A percentile compares a stretch with the other conserved stretches of the same genome.
Conservation (phyloP, 1,139 yeast genomes). For the Wickerhamiella infanticola region DNA sequence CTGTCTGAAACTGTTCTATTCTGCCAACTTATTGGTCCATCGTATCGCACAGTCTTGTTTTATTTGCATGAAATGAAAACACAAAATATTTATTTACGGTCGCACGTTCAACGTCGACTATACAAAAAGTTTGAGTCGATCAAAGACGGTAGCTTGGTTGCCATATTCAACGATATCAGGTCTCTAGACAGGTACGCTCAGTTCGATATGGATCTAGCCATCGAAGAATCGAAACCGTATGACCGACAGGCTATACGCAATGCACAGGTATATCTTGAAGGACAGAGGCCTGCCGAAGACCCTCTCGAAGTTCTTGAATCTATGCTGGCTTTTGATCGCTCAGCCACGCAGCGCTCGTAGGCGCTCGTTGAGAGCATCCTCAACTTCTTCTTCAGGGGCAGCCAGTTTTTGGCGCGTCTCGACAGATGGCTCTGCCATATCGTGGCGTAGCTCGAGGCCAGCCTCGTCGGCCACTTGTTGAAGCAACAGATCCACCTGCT, state of each 20-base stretch:
- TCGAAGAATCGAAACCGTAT: slow-evolving; percentile 6
- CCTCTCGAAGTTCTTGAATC: slow-evolving; percentile 4
- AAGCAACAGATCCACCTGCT: slow-evolving; percentile 84
- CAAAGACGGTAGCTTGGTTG: slow-evolving; percentile 7
- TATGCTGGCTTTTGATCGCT: slow-evolving; percentile 11
- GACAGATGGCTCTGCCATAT: slow-evolving; percentile 34
- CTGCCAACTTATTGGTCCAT: slow-evolving; percentile 18
- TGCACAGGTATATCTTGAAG: slow-evolving; percentile 5
- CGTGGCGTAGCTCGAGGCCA: slow-evolving; percentile 83
- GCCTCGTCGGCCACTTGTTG: slow-evolving; percentile 96
- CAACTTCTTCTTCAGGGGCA: slow-evolving; percentile 46
- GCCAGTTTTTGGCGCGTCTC: slow-evolving; percentile 12
- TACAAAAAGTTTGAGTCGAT: slow-evolving; percentile 7
- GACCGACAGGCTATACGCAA: slow-evolving; percentile 11
- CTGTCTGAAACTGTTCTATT: slow-evolving; percentile 17
- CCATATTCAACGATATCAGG: slow-evolving; percentile 6
- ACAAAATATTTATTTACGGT: slow-evolving; percentile 12
- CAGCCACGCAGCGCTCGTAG: slow-evolving; percentile 57
- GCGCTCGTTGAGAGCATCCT: slow-evolving; percentile 76
- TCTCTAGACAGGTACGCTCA: slow-evolving; percentile 4
- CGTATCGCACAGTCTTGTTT: slow-evolving; percentile 13
- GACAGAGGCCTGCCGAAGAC: slow-evolving; percentile 3
- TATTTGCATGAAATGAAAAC: slow-evolving; percentile 18
- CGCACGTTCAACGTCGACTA: slow-evolving; percentile 12
- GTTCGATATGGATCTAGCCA: slow-evolving; percentile 8